Base-by-base conservation (phyloP, 176 grass and related monocot genomes). In the Juncus effusus region DNA sequence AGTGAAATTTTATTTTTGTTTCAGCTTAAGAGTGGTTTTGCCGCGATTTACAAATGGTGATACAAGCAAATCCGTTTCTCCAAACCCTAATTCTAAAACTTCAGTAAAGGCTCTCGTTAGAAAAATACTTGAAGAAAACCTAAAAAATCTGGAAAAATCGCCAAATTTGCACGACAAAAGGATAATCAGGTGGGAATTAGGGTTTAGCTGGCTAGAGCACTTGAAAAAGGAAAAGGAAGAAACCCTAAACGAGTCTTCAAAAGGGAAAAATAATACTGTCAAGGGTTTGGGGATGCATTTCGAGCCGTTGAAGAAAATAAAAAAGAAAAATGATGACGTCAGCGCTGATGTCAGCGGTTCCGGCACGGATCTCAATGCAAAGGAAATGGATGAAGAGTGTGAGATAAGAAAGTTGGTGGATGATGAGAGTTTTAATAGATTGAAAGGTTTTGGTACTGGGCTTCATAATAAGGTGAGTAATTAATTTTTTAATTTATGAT, bases 271-370 rank as follows among this genome's bases (percentile, higher is more conserved):
- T 38, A 44, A 78, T 76, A 35, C 78, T 83, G 66, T 99, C 38
- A 99, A 85, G 80, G 95, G 95, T 82, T 88, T 99, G 56, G 95
- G 95, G 61, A 84, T 82, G 65, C 74, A 91, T 83, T 93, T 97
- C 62, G 94, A 85, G 68, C 82, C 86, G 47, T 61, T 99, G 76
- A 80, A 80, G 76, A 94, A 83, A 76, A 76, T 94, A 73, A 93
- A 90, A 79, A 95, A 82, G 91, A 97, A 82, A 72, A 79, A 61
- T 61, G 64, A 74, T 52, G 38, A 60, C 37, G 35, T 8, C 62
- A 60, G 77, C 49, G 67, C 14, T 77, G 65, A 56, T 47, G 44
- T 47, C 44, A 47, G 44, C 44, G 44, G 44, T 6, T 47, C 44
- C 44, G 2, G 44, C 4, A 47, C 44, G 44, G 44, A 47, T 47